Percentiles rank a stretch among this genome's conserved stretches.
These are phyloP conservation scores for thale cress (Arabidopsis thaliana) DNA, from an alignment of 345 rosid genomes.

Conservation along the genomic window DNA sequence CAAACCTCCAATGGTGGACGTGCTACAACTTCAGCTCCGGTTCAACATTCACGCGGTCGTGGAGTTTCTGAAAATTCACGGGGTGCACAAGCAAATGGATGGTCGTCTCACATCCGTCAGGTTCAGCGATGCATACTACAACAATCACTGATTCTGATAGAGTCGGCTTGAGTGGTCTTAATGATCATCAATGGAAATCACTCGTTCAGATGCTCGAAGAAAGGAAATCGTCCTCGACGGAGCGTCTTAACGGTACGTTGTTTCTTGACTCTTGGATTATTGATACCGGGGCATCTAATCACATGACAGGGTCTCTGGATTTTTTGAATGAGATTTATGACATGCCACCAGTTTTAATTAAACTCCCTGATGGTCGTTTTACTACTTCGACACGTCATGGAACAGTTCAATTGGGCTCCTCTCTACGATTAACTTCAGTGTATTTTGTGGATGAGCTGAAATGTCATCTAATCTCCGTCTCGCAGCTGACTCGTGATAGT, in stretches of 20 bases:
- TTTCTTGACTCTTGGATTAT: neutral
- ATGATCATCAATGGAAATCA: neutral
- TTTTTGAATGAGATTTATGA: neutral
- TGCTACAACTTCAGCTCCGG: no score
- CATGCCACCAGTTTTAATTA: neutral
- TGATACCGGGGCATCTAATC: neutral
- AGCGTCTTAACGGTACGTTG: neutral
- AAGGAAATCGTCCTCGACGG: rapidly evolving
- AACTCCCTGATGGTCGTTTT: neutral
- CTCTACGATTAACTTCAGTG: no score
- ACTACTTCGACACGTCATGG: no score
- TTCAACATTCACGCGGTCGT: no score
- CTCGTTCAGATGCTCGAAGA: neutral
- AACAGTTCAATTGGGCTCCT: no score
- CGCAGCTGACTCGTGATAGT: no score
- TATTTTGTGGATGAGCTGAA: no score
- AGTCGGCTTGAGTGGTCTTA: neutral
- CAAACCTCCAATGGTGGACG: no score
- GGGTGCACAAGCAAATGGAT: no score
- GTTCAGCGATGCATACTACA: neutral
- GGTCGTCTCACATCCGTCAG: neutral
- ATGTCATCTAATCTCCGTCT: no score
- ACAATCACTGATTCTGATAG: neutral
- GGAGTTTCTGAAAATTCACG: no score
- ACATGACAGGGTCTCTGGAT: neutral